Evolutionary conservation across 2,329 filamentous ascomycete genomes (phyloP).

Genomic region (Pseudohalonectria lignicola): DNA sequence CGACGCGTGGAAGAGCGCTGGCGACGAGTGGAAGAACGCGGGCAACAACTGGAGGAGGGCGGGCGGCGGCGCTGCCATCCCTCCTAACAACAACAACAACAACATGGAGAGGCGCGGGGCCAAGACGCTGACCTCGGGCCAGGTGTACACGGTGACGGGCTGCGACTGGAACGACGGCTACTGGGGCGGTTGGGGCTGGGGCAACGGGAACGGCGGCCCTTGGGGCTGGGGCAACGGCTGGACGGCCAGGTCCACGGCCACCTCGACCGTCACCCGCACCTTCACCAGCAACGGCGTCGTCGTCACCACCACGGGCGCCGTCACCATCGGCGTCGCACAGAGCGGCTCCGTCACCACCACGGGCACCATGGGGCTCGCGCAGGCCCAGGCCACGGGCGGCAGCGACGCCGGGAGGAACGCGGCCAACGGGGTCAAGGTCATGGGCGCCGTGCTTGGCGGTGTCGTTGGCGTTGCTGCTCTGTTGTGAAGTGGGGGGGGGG

Average conservation of each 20-base stretch:
- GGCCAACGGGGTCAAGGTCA: constrained; percentile 10
- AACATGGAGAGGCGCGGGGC: constrained; percentile 3
- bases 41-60: not conserved
- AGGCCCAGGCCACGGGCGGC: constrained; percentile 4
- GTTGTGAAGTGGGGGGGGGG: no score
- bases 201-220: constrained; percentile 20
- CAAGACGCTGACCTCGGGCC: constrained; percentile 21
- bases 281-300: constrained; percentile 7
- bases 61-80: constrained; percentile 9
- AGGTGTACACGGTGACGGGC: constrained; percentile 28
- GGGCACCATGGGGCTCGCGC: constrained; percentile 12
- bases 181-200: constrained; percentile 26
- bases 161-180: constrained; percentile 25
- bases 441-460: constrained; percentile 16
- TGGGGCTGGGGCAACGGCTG: constrained; percentile 19
- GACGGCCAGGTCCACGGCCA: constrained; percentile 18
- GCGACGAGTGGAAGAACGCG: constrained; percentile 6
- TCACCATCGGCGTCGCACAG: constrained; percentile 17
- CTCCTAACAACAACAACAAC: constrained; percentile 4
- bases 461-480: constrained; percentile 16
- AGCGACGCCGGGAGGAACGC: constrained; percentile 3
- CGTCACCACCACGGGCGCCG: constrained; percentile 15
- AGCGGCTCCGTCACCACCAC: constrained; percentile 18
- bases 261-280: constrained; percentile 22
- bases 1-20: constrained; percentile 13